These are phyloP conservation scores for Whalleya microplaca DNA, from an alignment of 2,329 filamentous ascomycete species.

Conservation along the genomic window DNA sequence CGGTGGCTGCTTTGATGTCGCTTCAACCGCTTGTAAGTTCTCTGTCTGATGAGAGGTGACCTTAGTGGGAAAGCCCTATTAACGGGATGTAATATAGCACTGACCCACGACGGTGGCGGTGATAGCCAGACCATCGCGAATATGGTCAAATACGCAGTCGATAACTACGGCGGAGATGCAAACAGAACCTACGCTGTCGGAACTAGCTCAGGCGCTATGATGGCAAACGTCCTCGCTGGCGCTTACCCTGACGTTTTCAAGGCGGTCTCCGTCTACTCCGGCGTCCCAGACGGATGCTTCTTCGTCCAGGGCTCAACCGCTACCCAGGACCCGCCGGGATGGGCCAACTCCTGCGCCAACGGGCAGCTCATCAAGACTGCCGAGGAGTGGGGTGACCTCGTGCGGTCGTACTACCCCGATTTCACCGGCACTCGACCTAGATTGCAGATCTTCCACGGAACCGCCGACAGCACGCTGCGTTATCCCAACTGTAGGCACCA, in stretches of 20 bases:
- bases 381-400: conserved; percentile 45
- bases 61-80: too few species aligned
- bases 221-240: conserved; percentile 46
- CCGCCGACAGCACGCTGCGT: conserved; percentile 42
- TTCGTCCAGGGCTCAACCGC: conserved; percentile 41
- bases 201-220: conserved; percentile 40
- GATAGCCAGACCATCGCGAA: conserved; percentile 45
- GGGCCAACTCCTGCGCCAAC: conserved; percentile 59
- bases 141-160: conserved; percentile 41
- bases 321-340: conserved; percentile 44
- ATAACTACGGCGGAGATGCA: conserved; percentile 39
- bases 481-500: conserved; percentile 41
- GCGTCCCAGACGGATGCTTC: conserved; percentile 47
- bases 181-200: conserved; percentile 34
- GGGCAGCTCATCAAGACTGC: conserved; percentile 50
- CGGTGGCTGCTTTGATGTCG: conserved; percentile 63
- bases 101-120: conserved; percentile 43
- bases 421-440: conserved; percentile 48
- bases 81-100: conserved; percentile 15
- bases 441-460: conserved; percentile 53
- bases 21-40: conserved; percentile 47
- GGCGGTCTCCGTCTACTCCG: conserved; percentile 49
- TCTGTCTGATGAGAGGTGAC: too few species aligned
- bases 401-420: conserved; percentile 53
- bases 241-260: conserved; percentile 54